Conservation (phyloP, 805 yeast species). For the Saturnispora halmiae region DNA sequence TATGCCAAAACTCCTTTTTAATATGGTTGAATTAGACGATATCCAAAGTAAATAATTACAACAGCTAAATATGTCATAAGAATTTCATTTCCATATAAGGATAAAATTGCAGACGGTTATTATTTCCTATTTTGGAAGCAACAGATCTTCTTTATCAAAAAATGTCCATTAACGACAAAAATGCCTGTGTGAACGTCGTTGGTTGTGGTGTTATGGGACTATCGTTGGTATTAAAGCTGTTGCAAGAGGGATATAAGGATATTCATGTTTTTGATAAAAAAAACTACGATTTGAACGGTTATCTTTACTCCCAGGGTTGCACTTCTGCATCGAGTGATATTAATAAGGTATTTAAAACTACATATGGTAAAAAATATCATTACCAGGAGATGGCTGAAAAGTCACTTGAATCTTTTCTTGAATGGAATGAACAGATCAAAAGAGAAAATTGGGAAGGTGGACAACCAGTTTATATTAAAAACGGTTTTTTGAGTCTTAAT, state of each 20-base stretch:
- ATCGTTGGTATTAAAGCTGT: slow-evolving; percentile 29
- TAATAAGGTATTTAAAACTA: slow-evolving; percentile 18
- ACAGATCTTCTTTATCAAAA: neutral
- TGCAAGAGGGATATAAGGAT: slow-evolving; percentile 16
- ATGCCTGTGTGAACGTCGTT: slow-evolving; percentile 26
- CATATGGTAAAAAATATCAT: slow-evolving; percentile 15
- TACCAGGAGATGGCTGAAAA: slow-evolving; percentile 17
- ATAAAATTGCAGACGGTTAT: neutral
- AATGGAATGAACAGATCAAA: slow-evolving; percentile 17
- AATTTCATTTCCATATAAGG: too few relatives aligned
- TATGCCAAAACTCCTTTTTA: too few relatives aligned
- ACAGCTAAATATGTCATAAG: neutral
- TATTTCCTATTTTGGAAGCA: neutral
- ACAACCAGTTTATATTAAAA: slow-evolving; percentile 16
- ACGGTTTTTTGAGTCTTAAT: slow-evolving; percentile 11
- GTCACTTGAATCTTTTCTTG: slow-evolving; percentile 14
- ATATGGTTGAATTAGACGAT: too few relatives aligned
- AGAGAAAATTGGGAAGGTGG: slow-evolving; percentile 13
- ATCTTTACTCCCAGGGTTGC: slow-evolving; percentile 16
- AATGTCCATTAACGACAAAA: slow-evolving; percentile 9
- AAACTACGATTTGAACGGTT: slow-evolving; percentile 13
- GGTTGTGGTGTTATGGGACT: slow-evolving; percentile 48
- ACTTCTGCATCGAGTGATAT: slow-evolving; percentile 21
- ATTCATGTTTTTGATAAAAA: slow-evolving; percentile 17
- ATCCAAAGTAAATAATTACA: too few relatives aligned